Conservation (phyloP, 2,329 filamentous ascomycete species). For the Aureobasidium vineae region DNA sequence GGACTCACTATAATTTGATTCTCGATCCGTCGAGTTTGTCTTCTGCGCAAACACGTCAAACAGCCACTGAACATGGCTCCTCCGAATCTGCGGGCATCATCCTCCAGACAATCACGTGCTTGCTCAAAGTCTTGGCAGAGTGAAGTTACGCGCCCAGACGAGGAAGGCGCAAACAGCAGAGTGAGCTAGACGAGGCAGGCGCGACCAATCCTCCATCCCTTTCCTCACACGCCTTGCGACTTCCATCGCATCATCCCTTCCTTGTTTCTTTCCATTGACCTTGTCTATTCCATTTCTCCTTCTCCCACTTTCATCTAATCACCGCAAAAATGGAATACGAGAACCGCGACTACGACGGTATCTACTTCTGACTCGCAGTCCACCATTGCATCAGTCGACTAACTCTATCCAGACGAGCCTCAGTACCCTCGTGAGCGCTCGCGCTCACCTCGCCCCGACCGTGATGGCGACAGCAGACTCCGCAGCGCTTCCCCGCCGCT, state of each 20-base stretch:
- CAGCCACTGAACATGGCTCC: neutral
- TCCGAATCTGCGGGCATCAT: neutral
- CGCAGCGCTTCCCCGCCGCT: slow-evolving; percentile 61
- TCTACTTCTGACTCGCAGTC: slow-evolving; percentile 34
- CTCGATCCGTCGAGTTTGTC: neutral
- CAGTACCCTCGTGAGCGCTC: slow-evolving; percentile 64
- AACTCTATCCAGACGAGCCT: slow-evolving; percentile 53
- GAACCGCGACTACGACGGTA: slow-evolving; percentile 66
- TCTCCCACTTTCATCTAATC: slow-evolving; percentile 25
- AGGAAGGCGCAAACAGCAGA: slow-evolving; percentile 22
- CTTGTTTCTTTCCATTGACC: slow-evolving; percentile 18
- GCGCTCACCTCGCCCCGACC: slow-evolving; percentile 60
- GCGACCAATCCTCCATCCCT: slow-evolving; percentile 15
- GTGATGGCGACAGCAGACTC: slow-evolving; percentile 56
- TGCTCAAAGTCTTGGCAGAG: neutral
- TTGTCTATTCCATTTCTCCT: neutral
- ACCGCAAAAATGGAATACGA: slow-evolving; percentile 63
- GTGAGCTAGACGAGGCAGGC: slow-evolving; percentile 18
- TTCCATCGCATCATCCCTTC: slow-evolving; percentile 25
- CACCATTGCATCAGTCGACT: slow-evolving; percentile 18
- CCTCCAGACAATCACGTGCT: neutral
- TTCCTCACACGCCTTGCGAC: slow-evolving; percentile 11
- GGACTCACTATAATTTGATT: neutral
- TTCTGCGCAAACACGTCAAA: slow-evolving; percentile 8
- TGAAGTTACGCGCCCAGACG: slow-evolving; percentile 16